These are phyloP conservation scores for Urtica urens DNA, from an alignment of 306 rosid species.

Conservation along the genomic window DNA sequence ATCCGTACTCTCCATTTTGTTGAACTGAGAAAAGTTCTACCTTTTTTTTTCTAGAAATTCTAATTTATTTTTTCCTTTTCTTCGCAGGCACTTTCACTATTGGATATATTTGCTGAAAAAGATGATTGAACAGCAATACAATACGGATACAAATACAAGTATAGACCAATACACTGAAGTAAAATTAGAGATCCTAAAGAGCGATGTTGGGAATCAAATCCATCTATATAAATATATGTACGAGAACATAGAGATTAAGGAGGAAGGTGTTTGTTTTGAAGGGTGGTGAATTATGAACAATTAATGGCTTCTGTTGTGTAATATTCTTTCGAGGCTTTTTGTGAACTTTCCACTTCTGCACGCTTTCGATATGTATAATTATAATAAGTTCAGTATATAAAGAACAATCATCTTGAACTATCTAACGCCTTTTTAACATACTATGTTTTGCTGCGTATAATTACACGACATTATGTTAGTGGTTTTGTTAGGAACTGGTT, in stretches of 20 bases:
- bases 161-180: too few species aligned
- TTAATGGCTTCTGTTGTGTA: conserved; percentile 3
- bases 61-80: not conserved
- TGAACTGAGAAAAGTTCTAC: too few species aligned
- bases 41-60: not conserved
- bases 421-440: too few species aligned
- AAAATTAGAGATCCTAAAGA: conserved; percentile 10
- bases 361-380: conserved; percentile 11
- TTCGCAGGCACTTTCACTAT: conserved; percentile 75
- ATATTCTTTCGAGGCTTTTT: not conserved
- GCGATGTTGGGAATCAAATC: not conserved
- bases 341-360: conserved; percentile 13
- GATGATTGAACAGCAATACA: conserved; percentile 21
- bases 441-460: too few species aligned
- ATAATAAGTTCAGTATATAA: too few species aligned
- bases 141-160: conserved; percentile 10
- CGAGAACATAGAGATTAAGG: not conserved
- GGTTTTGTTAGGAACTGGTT: too few species aligned
- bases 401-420: too few species aligned
- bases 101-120: conserved; percentile 70
- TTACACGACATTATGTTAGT: too few species aligned
- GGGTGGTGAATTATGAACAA: conserved; percentile 10
- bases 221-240: not conserved
- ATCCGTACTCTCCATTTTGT: not conserved
- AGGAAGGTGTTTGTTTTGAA: not conserved